Percentiles rank a stretch among this genome's conserved stretches.
These are phyloP conservation scores for Rhynchosporium agropyri DNA, from an alignment of 2,329 filamentous ascomycete genomes.

Conservation along the genomic window DNA sequence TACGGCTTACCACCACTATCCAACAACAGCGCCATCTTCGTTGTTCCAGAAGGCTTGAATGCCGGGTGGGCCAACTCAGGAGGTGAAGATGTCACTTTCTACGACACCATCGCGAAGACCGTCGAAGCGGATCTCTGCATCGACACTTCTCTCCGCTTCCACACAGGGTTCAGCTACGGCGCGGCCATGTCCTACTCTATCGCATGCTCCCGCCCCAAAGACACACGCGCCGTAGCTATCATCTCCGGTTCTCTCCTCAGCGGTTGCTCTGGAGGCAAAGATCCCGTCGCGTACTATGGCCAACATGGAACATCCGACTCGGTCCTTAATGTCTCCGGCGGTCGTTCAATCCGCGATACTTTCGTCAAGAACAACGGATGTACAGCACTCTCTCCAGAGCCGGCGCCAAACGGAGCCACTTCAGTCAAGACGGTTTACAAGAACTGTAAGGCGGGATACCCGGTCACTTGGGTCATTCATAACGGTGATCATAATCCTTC, in stretches of 20 bases:
- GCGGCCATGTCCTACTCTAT: conserved; percentile 44
- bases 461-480: conserved; percentile 43
- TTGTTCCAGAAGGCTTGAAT: conserved; percentile 43
- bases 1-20: conserved; percentile 42
- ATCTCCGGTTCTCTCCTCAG: conserved; percentile 38
- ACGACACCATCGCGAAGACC: conserved; percentile 40
- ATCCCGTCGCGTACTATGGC: conserved; percentile 43
- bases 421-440: conserved; percentile 32
- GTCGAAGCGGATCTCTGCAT: conserved; percentile 43
- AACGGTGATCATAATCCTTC: conserved; percentile 41
- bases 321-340: conserved; percentile 43
- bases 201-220: conserved; percentile 42
- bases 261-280: conserved; percentile 40
- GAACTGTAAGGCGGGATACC: conserved; percentile 42
- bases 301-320: conserved; percentile 44
- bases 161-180: conserved; percentile 45
- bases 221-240: conserved; percentile 43
- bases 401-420: conserved; percentile 30
- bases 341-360: conserved; percentile 43
- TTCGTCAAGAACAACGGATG: conserved; percentile 46
- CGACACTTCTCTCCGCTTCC: conserved; percentile 42
- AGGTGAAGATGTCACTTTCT: conserved; percentile 44
- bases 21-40: conserved; percentile 42
- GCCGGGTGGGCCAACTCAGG: conserved; percentile 43
- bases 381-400: conserved; percentile 26